Evolutionary conservation across 345 rosid species (phyloP).

Genomic region (Microcos paniculata): DNA sequence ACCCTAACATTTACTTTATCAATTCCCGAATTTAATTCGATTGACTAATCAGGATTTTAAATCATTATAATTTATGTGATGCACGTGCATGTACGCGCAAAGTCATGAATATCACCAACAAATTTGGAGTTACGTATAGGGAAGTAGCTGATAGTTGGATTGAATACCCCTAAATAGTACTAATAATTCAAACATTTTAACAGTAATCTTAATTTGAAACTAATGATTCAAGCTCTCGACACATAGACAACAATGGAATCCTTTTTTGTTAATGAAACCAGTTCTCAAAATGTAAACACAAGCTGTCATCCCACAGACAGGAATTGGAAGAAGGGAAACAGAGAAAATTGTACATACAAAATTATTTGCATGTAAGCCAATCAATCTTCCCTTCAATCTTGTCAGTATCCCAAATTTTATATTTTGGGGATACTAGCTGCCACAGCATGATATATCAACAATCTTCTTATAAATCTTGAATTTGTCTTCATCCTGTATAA

Average conservation of each 20-base stretch:
- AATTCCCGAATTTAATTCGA: background rate
- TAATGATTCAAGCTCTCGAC: background rate
- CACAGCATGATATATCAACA: too few species aligned
- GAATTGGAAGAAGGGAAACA: background rate
- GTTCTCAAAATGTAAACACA: background rate
- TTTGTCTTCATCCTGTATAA: too few species aligned
- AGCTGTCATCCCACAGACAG: background rate
- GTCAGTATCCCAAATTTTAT: background rate
- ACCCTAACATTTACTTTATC: too few species aligned
- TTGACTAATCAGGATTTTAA: background rate
- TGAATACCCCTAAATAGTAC: too few species aligned
- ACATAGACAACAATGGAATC: background rate
- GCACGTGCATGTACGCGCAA: too few species aligned
- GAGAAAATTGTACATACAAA: background rate
- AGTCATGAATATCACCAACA: too few species aligned
- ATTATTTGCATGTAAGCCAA: background rate
- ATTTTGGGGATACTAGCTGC: too few species aligned
- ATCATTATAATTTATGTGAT: too few species aligned
- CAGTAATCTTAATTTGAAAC: background rate
- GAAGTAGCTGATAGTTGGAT: too few species aligned
- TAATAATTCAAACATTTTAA: too few species aligned
- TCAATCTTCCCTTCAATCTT: background rate
- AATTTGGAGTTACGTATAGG: too few species aligned
- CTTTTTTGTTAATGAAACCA: background rate
- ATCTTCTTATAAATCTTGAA: too few species aligned